Evolutionary conservation across 23 red algal species (phyloP), one percentile per base, ranked within the genome.

Genomic region (Gracilaria domingensis): DNA sequence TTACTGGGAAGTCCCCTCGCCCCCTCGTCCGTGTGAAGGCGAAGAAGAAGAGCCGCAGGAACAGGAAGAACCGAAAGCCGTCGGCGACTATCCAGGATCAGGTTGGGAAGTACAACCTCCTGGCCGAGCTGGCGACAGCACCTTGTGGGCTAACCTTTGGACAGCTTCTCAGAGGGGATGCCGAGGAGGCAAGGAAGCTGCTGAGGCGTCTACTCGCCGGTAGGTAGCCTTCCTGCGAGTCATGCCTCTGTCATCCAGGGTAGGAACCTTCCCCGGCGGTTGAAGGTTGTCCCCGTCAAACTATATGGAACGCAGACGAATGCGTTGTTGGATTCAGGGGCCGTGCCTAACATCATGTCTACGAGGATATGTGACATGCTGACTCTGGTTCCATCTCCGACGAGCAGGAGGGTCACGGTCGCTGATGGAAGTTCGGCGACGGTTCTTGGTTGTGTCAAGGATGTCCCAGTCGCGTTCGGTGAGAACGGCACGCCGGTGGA

Each of bases 261-360:
- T 67, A 67, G 5, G 3, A 74, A 42, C 16, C 69, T 20, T 39
- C 29, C 8, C 80, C n/a, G 8, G 8, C 80, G 50, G 1, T 24
- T 29, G 4, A 83, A 83, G 53, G 28, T 64, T 60, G 80, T 59
- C 8, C 53, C 53, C 4, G 36, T 83, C 0, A 64, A 61, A 33
- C 7, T 83, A 0, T 59, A 1, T 0, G 80, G 80, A 20, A 60
- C 37, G 7, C 0, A 83, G 2, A 57, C 7, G 0, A 24, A 0
- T n/a, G 58, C 51, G 6, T 42, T 83, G 16, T 39, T 83, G 28
- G 80, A 83, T 36, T 83, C 80, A 64, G 80, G 80, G 4, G 80
- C 53, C 4, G 80, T 83, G 9, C 51, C 50, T 32, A 83, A 32
- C 28, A n/a, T n/a, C n/a, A n/a, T n/a, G n/a, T n/a, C n/a, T n/a